A percentile compares a stretch with the other conserved stretches of the same genome.
These are phyloP conservation scores for Lachancea waltii DNA, from an alignment of 805 yeast genomes.

Conservation along the genomic window DNA sequence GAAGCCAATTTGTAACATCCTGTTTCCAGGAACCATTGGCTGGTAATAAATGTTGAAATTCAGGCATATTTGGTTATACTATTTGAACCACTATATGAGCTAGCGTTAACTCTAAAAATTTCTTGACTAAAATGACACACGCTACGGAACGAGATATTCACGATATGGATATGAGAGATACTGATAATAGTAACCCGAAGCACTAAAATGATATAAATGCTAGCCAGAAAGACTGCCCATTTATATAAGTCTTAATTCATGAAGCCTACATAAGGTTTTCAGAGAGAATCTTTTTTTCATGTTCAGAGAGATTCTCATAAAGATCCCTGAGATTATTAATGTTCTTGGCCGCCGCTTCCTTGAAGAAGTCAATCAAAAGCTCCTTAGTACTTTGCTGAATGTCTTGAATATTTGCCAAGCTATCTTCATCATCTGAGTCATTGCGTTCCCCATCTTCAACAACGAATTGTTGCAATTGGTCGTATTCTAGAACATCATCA, in stretches of 20 bases:
- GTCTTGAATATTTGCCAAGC: background rate
- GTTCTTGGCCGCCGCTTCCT: conserved; percentile 46
- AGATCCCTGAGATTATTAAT: conserved; percentile 45
- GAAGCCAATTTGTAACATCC: conserved; percentile 65
- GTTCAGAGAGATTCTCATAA: conserved; percentile 43
- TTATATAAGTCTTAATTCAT: background rate
- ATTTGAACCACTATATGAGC: too few relatives aligned
- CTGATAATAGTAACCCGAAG: too few relatives aligned
- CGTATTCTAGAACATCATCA: conserved; percentile 62
- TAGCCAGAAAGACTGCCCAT: too few relatives aligned
- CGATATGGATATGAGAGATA: too few relatives aligned
- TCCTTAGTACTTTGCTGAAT: conserved; percentile 26
- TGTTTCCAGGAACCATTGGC: conserved; percentile 74
- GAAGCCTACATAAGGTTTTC: conserved; percentile 39
- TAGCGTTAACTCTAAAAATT: too few relatives aligned
- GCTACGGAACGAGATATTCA: too few relatives aligned
- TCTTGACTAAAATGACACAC: too few relatives aligned
- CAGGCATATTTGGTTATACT: conserved; percentile 18
- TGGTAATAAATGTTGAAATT: conserved; percentile 56
- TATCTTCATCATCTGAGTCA: conserved; percentile 14
- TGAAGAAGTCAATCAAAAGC: conserved; percentile 46
- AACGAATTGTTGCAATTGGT: conserved; percentile 53
- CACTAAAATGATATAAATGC: too few relatives aligned
- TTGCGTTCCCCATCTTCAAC: conserved; percentile 34
- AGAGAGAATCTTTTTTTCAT: conserved; percentile 47